phyloP scores from a whole-genome alignment of 2,329 filamentous ascomycete species.

The Hypoxylon sp. region DNA sequence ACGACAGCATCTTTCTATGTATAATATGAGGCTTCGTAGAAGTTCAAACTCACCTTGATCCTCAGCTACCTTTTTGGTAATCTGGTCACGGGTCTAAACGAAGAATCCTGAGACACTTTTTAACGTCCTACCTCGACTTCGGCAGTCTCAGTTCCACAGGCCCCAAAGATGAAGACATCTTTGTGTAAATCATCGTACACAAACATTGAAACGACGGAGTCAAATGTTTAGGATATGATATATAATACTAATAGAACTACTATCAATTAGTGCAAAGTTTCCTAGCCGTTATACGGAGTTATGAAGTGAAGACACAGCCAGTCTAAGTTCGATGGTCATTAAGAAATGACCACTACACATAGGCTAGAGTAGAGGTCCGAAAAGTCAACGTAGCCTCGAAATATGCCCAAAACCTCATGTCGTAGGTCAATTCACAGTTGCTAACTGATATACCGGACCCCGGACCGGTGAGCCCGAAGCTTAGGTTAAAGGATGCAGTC shows the following conservation, averaged over 20 bases:
- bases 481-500: slow-evolving; percentile 7
- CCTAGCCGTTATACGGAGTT: background rate
- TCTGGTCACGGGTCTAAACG: background rate
- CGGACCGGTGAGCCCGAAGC: slow-evolving; percentile 19
- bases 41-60: background rate
- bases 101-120: background rate
- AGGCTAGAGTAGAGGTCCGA: background rate
- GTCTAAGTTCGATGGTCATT: background rate
- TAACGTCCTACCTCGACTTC: background rate
- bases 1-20: background rate
- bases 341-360: background rate
- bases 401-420: background rate
- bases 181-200: background rate
- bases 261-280: background rate
- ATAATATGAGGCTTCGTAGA: background rate
- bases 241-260: background rate
- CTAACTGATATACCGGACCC: slow-evolving; percentile 13
- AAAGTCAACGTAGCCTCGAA: slow-evolving; percentile 3
- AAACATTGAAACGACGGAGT: background rate
- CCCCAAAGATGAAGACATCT: background rate
- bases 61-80: background rate
- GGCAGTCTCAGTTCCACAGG: background rate
- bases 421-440: slow-evolving; percentile 10
- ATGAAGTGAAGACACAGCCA: background rate
- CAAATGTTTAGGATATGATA: background rate